Percentiles rank a stretch among this genome's conserved stretches.
Conservation (phyloP, 1,139 yeast genomes). For the Zygoascus sp. region DNA sequence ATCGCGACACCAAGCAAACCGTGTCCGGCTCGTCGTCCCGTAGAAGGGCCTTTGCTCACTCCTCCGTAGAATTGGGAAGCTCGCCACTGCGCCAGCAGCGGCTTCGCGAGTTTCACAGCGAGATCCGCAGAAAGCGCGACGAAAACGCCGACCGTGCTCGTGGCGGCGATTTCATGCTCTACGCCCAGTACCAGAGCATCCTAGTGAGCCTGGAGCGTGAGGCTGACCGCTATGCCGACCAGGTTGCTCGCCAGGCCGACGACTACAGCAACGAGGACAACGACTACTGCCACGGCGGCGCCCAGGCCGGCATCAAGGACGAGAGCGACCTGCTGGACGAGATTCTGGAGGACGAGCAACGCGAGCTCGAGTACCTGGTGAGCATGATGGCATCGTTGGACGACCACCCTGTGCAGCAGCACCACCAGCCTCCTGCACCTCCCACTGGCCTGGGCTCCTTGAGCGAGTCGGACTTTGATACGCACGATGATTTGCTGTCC, state of each 20-base stretch:
- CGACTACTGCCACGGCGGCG: conserved; percentile 14
- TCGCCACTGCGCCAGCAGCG: conserved; percentile 7
- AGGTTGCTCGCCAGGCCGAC: conserved; percentile 4
- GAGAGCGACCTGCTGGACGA: conserved; percentile 22
- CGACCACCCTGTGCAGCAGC: background rate
- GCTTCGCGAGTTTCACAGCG: conserved; percentile 6
- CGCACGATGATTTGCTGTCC: background rate
- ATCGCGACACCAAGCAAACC: no score
- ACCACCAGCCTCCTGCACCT: no score
- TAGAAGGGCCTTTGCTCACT: conserved; percentile 3
- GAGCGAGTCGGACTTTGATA: background rate
- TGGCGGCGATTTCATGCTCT: conserved; percentile 10
- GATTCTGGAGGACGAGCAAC: conserved; percentile 18
- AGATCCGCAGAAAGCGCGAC: conserved; percentile 8
- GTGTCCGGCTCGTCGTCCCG: background rate
- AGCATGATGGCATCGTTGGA: conserved; percentile 3
- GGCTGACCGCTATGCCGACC: conserved; percentile 10
- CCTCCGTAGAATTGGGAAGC: conserved; percentile 3
- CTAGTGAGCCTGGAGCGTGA: conserved; percentile 15
- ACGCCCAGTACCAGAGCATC: conserved; percentile 14
- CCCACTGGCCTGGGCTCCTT: background rate
- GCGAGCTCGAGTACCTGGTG: conserved; percentile 18
- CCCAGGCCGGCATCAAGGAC: conserved; percentile 6
- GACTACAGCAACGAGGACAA: conserved; percentile 10
- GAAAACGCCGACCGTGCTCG: conserved; percentile 6